Evolutionary conservation across 2,329 filamentous ascomycete species (phyloP).

Genomic region (Penicillium sp.): DNA sequence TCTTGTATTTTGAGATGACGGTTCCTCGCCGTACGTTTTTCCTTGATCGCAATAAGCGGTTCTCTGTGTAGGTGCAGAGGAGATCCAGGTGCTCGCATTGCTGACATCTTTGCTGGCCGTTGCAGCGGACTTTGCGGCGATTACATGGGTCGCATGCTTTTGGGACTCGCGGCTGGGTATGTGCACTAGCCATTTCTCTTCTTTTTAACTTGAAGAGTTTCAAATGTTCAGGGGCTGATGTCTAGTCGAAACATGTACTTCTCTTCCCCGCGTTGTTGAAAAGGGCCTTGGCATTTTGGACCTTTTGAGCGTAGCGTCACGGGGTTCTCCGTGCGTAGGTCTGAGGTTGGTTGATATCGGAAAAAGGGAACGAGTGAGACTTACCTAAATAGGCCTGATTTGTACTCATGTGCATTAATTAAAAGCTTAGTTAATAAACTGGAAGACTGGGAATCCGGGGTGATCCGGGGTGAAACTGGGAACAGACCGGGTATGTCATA

Average conservation of each 20-base stretch:
- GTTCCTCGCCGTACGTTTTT: conserved; percentile 34
- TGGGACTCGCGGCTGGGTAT: conserved; percentile 8
- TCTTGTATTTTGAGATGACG: conserved; percentile 37
- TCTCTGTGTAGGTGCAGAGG: conserved; percentile 38
- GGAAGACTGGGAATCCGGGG: neutral
- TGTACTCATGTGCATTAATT: neutral
- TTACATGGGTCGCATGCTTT: conserved; percentile 43
- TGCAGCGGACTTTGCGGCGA: conserved; percentile 42
- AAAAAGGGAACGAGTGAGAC: neutral
- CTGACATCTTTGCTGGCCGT: conserved; percentile 39
- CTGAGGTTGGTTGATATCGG: neutral
- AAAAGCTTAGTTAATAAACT: neutral
- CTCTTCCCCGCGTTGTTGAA: conserved; percentile 4
- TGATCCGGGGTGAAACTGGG: neutral
- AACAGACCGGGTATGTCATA: neutral
- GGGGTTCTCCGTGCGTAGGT: neutral
- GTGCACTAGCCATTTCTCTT: neutral
- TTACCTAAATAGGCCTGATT: neutral
- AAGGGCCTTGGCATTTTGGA: neutral
- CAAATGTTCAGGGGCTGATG: neutral
- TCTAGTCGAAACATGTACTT: neutral
- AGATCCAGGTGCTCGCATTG: conserved; percentile 40
- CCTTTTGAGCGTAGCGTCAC: conserved; percentile 2
- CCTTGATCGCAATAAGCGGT: conserved; percentile 26
- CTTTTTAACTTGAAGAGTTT: no score